Evolutionary conservation across 495 filamentous ascomycete genomes (phyloP).

Genomic region (Penicillium antarcticum): DNA sequence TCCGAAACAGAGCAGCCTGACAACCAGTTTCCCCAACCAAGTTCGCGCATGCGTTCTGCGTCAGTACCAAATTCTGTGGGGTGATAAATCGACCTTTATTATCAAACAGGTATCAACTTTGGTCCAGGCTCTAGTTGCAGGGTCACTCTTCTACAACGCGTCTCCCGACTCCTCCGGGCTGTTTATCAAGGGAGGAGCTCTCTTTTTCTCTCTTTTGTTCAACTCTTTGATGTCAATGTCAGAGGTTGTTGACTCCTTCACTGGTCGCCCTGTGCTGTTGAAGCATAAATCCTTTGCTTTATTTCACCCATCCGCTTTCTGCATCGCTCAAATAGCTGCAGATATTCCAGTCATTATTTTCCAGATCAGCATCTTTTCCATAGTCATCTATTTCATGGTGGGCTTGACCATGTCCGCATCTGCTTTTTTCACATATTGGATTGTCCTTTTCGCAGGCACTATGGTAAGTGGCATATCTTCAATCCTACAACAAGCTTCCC

Average conservation of each 20-base stretch:
- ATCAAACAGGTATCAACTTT: slow-evolving; percentile 47
- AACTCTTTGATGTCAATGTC: too few species aligned
- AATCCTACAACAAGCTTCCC: too few species aligned
- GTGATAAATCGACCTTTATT: slow-evolving; percentile 51
- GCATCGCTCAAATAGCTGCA: too few species aligned
- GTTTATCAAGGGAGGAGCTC: slow-evolving; percentile 44
- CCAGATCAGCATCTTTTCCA: slow-evolving; percentile 56
- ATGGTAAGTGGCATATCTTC: too few species aligned
- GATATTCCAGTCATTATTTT: slow-evolving; percentile 53
- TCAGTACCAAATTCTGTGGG: slow-evolving; percentile 52
- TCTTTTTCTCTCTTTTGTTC: too few species aligned
- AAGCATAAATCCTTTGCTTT: too few species aligned
- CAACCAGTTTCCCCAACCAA: slow-evolving; percentile 51
- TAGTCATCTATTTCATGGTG: slow-evolving; percentile 71
- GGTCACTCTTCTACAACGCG: slow-evolving; percentile 29
- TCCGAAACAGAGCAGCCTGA: slow-evolving; percentile 39
- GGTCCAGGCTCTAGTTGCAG: slow-evolving; percentile 25
- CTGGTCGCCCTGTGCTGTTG: too few species aligned
- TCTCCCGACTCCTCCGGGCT: slow-evolving; percentile 30
- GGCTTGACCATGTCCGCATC: slow-evolving; percentile 37
- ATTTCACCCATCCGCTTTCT: too few species aligned
- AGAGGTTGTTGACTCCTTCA: too few species aligned
- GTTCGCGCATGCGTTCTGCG: slow-evolving; percentile 47
- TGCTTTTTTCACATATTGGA: slow-evolving; percentile 47
- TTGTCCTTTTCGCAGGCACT: slow-evolving; percentile 29